Base-by-base conservation (phyloP, 176 grass and related monocot species). In the Pontederia paniculata region DNA sequence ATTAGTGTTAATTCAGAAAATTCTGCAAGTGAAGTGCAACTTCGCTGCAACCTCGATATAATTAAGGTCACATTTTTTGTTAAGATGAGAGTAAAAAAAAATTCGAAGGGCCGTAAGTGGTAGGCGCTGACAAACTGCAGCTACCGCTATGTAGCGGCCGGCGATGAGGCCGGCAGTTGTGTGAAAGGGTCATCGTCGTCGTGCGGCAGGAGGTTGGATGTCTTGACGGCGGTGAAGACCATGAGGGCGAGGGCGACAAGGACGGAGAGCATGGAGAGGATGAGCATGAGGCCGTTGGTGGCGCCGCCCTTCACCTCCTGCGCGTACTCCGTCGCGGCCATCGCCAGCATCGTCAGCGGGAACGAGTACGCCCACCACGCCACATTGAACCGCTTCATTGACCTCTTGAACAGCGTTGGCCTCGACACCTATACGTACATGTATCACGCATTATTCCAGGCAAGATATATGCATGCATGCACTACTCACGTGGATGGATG, bases 281-380 rank as follows among this genome's bases (percentile, higher is more conserved):
- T 9, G 31, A 62, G 58, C 58, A 62, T 62, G 8, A 62, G 31
- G 14, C 10, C 16, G 17, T 62, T 13, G 8, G 58, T 6, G 15
- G 52, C 58, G 54, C 8, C 42, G 18, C 43, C 56, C 51, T 65
- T 70, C 19, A 82, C 78, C 59, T 54, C 64, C 4, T 80, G 54
- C 6, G 87, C 67, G 59, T 90, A 90, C 49, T 78, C 37, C 5
- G 65, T 61, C 5, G 87, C 74, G 0, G 78, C 72, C n/a, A 90
- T 45, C 42, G 81, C 81, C 3, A 70, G 74, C 19, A 70, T 60
- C 0, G 87, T 85, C 67, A 90, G 70, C 31, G 87, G 87, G 50
- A 90, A 82, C 9, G 81, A 81, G 78, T 90, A 90, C 2, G 87
- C 87, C 87, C 87, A 90, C 87, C 87, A 90, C 12, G 87, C 72